Percentiles rank a stretch among this genome's conserved stretches.
phyloP scores from a whole-genome alignment of 2,329 filamentous ascomycete species.

The Dryadomyces quercivorus region DNA sequence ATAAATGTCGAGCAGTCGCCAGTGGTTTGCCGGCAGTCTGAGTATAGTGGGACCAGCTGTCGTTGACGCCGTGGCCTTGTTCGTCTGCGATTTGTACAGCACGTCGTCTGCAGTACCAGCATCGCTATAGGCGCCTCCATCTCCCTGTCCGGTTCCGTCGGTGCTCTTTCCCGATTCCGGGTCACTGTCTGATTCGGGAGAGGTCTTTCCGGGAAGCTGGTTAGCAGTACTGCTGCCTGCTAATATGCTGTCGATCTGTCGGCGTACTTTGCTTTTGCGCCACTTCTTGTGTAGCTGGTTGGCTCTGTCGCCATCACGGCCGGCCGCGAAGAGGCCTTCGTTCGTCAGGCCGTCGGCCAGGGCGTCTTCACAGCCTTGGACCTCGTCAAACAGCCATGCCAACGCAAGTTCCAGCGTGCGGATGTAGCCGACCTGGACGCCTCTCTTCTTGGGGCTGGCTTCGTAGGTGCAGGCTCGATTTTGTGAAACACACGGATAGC shows the following conservation, averaged over 20 bases:
- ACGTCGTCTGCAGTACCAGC: too few species aligned
- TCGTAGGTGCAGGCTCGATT: slow-evolving; percentile 59
- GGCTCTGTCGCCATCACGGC: slow-evolving; percentile 20
- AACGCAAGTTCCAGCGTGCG: slow-evolving; percentile 58
- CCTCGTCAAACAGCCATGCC: slow-evolving; percentile 52
- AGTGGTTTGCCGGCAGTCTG: slow-evolving; percentile 39
- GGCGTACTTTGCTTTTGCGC: slow-evolving; percentile 49
- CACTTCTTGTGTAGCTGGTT: slow-evolving; percentile 49
- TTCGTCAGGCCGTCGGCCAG: slow-evolving; percentile 31
- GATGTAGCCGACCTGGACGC: slow-evolving; percentile 70
- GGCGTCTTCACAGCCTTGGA: slow-evolving; percentile 45
- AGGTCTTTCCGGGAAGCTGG: slow-evolving; percentile 18
- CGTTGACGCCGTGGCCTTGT: neutral
- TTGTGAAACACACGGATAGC: slow-evolving; percentile 52
- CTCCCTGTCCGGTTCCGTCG: neutral
- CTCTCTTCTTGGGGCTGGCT: slow-evolving; percentile 61
- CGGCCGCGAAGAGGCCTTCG: neutral
- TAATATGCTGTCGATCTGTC: slow-evolving; percentile 49
- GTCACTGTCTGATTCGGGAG: slow-evolving; percentile 14
- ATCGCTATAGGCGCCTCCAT: neutral
- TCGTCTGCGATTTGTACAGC: too few species aligned
- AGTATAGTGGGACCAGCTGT: neutral
- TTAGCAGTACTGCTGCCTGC: slow-evolving; percentile 28
- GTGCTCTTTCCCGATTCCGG: neutral
- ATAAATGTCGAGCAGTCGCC: slow-evolving; percentile 56